A percentile compares a stretch with the other conserved stretches of the same genome.
phyloP scores from a whole-genome alignment of 495 filamentous ascomycete genomes.

The Parachaetomium inaequale region DNA sequence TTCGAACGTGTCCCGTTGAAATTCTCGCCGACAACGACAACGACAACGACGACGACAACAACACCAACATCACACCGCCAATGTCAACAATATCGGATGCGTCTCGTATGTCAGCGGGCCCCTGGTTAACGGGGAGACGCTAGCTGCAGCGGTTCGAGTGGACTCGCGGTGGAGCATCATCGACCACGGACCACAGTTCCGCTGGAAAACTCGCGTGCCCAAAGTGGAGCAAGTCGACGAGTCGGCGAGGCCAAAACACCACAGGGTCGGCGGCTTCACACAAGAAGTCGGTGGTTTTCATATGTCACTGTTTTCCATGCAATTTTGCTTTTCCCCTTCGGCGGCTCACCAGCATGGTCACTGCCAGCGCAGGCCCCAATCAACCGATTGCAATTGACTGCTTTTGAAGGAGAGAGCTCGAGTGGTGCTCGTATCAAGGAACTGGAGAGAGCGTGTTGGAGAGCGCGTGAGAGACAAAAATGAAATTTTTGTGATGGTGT shows the following conservation, averaged over 20 bases:
- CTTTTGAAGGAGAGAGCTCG: not conserved
- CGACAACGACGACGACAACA: slow-evolving; percentile 4
- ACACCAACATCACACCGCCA: not conserved
- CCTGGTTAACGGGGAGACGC: slow-evolving; percentile 17
- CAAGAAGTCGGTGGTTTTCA: not conserved
- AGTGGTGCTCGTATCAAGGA: not conserved
- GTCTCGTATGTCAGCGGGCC: not conserved
- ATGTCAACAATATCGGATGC: slow-evolving; percentile 3
- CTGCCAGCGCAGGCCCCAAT: not conserved
- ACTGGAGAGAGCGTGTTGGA: not conserved
- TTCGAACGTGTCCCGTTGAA: not conserved
- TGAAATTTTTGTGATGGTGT: slow-evolving; percentile 32
- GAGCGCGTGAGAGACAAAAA: slow-evolving; percentile 19
- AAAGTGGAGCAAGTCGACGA: slow-evolving; percentile 11
- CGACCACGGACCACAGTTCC: slow-evolving; percentile 3
- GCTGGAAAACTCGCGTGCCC: slow-evolving; percentile 2
- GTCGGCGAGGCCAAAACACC: not conserved
- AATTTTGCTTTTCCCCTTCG: too few relatives aligned
- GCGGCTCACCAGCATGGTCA: not conserved
- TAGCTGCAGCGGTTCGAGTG: slow-evolving; percentile 2
- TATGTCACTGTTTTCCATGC: not conserved
- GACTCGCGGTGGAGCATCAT: not conserved
- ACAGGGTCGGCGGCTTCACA: not conserved
- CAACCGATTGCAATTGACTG: not conserved
- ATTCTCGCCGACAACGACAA: not conserved